Evolutionary conservation across 2,329 filamentous ascomycete genomes (phyloP).

Genomic region (Fusarium goolgardi): DNA sequence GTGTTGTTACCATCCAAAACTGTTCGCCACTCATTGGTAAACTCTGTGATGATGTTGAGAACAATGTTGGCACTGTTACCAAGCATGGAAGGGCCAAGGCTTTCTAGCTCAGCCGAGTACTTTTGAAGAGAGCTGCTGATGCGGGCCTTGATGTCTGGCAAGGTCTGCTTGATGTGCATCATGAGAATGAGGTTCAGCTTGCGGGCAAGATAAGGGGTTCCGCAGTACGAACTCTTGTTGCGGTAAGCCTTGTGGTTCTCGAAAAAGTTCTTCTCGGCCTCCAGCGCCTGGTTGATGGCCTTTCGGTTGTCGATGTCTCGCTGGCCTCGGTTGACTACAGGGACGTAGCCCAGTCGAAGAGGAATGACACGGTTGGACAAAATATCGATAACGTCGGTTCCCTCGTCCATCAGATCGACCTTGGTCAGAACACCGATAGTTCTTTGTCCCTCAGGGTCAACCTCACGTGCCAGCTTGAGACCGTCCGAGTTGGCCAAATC

Average conservation of each 20-base stretch:
- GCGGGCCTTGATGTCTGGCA: conserved; percentile 97
- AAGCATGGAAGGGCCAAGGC: conserved; percentile 91
- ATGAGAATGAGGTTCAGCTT: conserved; percentile 99
- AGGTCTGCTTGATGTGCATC: conserved; percentile 99
- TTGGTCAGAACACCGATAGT: conserved; percentile 99
- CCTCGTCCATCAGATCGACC: conserved; percentile 98
- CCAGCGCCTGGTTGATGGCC: conserved; percentile 87
- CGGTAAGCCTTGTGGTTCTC: conserved; percentile 98
- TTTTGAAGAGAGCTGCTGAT: conserved; percentile 95
- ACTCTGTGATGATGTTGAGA: conserved; percentile 98
- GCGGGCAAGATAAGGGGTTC: conserved; percentile 93
- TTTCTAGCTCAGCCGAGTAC: conserved; percentile 83
- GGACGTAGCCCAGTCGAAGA: conserved; percentile 92
- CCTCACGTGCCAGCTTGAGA: conserved; percentile 93
- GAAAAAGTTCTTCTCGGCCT: conserved; percentile 96
- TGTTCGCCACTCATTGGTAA: conserved; percentile 96
- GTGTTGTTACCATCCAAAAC: conserved; percentile 97
- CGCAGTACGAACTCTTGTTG: conserved; percentile 98
- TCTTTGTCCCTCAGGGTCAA: conserved; percentile 95
- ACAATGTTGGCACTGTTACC: conserved; percentile 97
- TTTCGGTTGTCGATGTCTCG: conserved; percentile 99
- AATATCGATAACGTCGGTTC: conserved; percentile 98
- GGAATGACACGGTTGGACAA: conserved; percentile 97
- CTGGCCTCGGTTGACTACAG: conserved; percentile 97
- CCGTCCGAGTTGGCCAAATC: conserved; percentile 99